These are phyloP conservation scores for Paratrimastix pyriformis DNA, from an alignment of 78 protist genomes.

Conservation along the genomic window DNA sequence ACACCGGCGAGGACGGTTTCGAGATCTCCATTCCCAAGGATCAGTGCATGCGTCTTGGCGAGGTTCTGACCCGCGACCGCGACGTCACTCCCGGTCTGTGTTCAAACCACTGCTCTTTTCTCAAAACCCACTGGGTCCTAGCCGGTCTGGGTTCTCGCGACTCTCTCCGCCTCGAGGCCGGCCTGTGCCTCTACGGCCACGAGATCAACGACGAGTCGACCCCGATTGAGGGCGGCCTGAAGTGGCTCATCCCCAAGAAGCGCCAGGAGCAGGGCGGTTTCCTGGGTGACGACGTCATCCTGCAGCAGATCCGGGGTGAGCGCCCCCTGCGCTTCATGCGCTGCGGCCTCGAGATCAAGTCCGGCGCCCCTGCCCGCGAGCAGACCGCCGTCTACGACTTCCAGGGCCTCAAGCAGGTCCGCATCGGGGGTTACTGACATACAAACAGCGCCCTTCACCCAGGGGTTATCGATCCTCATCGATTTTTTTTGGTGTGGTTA, in stretches of 20 bases:
- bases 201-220: constrained; percentile 70
- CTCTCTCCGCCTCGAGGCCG: constrained; percentile 88
- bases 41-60: no score
- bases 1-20: constrained; percentile 97
- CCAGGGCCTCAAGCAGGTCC: background rate
- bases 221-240: constrained; percentile 73
- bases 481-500: background rate
- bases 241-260: constrained; percentile 71
- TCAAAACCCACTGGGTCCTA: no score
- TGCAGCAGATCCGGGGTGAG: constrained; percentile 47
- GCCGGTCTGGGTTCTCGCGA: constrained; percentile 94
- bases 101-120: no score
- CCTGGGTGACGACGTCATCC: constrained; percentile 66
- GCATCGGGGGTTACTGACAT: background rate
- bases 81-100: no score
- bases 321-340: constrained; percentile 23
- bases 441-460: background rate
- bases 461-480: no score
- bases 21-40: constrained; percentile 65
- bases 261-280: constrained; percentile 74
- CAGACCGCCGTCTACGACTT: background rate
- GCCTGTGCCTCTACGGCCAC: constrained; percentile 89
- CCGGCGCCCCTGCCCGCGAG: constrained; percentile 79
- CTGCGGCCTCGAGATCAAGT: constrained; percentile 52
- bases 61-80: no score